Evolutionary conservation across 2,329 filamentous ascomycete genomes (phyloP), one percentile per base, ranked within the genome.

Genomic region (Hypoxylon rubiginosum): DNA sequence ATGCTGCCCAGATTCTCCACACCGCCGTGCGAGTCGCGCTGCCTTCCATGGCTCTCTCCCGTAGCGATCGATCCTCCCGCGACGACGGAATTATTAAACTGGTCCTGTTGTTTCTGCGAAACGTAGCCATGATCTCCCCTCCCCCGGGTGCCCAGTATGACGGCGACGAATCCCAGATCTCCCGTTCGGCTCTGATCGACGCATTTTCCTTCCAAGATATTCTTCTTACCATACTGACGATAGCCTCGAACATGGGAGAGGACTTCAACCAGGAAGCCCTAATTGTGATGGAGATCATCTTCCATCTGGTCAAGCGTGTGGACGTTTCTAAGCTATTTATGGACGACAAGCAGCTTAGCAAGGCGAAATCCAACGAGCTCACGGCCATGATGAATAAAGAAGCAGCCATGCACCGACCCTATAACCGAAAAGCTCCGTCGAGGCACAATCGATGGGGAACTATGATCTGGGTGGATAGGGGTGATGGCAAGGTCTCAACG

Each of bases 71-170:
- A 60, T 90, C 88, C 32, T 82, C 88, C 21, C 87, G 94, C 73
- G 95, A 99, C 73, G 93, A 97, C 74, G 94, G 93, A 51, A 94
- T 97, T 72, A 94, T 99, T 77, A 96, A 94, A 77, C 86, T 99
- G 34, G 86, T 97, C 52, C 83, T 99, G 8, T 97, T 96, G 79
- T 91, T 98, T 71, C 83, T 98, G 52, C 89, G 95, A 32, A 99
- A 99, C 73, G 86, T 98, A 28, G 90, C 91, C 57, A 90, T 95
- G 83, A 97, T 99, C 56, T 85, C 90, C 8, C 90, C 92, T 4
- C 90, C 92, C 2, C 86, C 88, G 1, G 88, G 90, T 67, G 83
- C 93, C 52, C 88, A 91, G 30, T 91, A 90, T 68, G 92, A 97
- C 67, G 92, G 91, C n/a, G 93, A 97, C 67, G 94, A 97, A 76